Conservation (phyloP, 768 basidiomycete genomes). For the Suillus lakei region DNA sequence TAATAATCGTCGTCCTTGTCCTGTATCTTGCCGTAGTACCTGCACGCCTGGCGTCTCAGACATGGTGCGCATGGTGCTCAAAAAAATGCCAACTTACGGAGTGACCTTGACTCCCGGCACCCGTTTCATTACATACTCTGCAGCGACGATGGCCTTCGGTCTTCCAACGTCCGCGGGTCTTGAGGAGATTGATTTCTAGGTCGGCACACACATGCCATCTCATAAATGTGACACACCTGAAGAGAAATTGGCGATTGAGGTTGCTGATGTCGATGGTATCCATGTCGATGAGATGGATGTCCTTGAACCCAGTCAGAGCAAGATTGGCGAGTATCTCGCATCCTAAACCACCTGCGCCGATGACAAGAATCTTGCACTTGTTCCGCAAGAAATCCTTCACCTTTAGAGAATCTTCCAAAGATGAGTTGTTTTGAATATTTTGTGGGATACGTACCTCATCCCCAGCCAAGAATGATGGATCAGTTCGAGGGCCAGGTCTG, state of each 20-base stretch:
- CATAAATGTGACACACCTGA: constrained; percentile 62
- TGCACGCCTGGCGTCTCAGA: constrained; percentile 37
- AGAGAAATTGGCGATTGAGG: constrained; percentile 96
- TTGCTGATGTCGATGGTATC: constrained; percentile 99
- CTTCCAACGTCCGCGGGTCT: constrained; percentile 92
- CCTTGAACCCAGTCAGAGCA: constrained; percentile 94
- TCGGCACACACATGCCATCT: neutral
- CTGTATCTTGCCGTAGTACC: constrained; percentile 97
- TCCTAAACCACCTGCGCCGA: constrained; percentile 96
- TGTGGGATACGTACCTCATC: constrained; percentile 59
- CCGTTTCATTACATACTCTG: constrained; percentile 95
- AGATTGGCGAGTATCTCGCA: constrained; percentile 98
- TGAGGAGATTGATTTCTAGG: constrained; percentile 8
- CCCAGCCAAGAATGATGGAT: constrained; percentile 81
- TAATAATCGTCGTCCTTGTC: constrained; percentile 97
- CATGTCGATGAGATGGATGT: constrained; percentile 99
- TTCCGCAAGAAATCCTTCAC: constrained; percentile 86
- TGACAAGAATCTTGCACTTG: constrained; percentile 92
- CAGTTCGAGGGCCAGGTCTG: constrained; percentile 87
- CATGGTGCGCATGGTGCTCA: neutral
- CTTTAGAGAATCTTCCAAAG: constrained; percentile 42
- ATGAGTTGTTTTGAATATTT: neutral
- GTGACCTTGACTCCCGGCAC: constrained; percentile 97
- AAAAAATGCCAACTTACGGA: constrained; percentile 64
- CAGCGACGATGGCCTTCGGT: constrained; percentile 92